A percentile compares a stretch with the other conserved stretches of the same genome.
phyloP scores from a whole-genome alignment of 2,329 filamentous ascomycete species.

The Corniculantispora saksenae region DNA sequence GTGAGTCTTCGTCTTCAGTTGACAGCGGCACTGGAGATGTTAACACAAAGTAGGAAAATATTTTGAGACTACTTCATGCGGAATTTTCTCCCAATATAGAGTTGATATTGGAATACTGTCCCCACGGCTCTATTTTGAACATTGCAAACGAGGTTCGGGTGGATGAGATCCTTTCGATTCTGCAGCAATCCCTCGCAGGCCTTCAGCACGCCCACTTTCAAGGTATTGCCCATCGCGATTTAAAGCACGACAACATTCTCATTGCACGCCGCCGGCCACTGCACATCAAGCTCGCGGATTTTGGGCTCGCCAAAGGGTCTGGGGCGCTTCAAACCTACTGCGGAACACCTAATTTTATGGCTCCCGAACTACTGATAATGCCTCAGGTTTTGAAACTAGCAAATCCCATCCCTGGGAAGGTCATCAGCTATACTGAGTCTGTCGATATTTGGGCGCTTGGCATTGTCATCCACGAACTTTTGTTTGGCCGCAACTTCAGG shows the following conservation, averaged over 20 bases:
- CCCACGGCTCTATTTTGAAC: not conserved
- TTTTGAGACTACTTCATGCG: not conserved
- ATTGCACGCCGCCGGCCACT: not conserved
- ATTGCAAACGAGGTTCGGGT: not conserved
- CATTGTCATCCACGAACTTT: not conserved
- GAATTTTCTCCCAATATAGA: not conserved
- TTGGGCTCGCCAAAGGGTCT: not conserved
- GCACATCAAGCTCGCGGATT: conserved; percentile 1
- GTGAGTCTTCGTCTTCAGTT: not conserved
- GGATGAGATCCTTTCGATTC: not conserved
- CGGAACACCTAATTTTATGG: not conserved
- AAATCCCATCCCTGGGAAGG: not conserved
- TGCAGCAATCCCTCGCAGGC: not conserved
- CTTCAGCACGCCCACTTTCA: not conserved
- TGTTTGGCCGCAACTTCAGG: not conserved
- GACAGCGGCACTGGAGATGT: not conserved
- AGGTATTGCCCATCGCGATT: not conserved
- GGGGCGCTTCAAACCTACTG: not conserved
- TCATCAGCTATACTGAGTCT: not conserved
- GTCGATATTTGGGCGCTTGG: conserved; percentile 11
- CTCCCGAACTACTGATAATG: not conserved
- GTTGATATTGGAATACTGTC: not conserved
- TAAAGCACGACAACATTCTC: conserved; percentile 5
- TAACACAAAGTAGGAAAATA: not conserved
- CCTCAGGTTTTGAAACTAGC: not conserved